phyloP scores from a whole-genome alignment of 2,329 filamentous ascomycete genomes.

The Simplicillium sp. region DNA sequence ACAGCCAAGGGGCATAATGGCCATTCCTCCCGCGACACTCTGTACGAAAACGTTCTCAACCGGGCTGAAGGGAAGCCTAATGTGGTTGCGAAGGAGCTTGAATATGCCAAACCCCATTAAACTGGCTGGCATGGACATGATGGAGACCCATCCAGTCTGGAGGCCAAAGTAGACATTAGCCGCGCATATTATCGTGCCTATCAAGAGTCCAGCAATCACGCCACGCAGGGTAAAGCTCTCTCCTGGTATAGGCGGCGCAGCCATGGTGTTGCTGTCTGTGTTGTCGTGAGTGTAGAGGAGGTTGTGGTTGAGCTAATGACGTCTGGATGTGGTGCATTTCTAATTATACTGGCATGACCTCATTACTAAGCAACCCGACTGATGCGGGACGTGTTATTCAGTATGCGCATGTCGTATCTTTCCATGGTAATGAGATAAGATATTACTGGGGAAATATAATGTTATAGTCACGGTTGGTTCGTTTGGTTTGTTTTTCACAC shows the following conservation, averaged over 20 bases:
- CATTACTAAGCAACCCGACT: too few relatives aligned
- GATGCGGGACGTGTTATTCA: too few relatives aligned
- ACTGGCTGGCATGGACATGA: conserved; percentile 95
- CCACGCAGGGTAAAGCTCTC: conserved; percentile 80
- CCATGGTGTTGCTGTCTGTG: conserved; percentile 9
- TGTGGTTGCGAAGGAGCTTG: conserved; percentile 61
- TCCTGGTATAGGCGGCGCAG: conserved; percentile 18
- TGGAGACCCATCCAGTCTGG: conserved; percentile 65
- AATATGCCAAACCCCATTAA: conserved; percentile 94
- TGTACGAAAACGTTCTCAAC: conserved; percentile 96
- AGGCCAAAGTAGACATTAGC: conserved; percentile 99
- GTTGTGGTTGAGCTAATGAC: too few relatives aligned
- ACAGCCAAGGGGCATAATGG: conserved; percentile 92
- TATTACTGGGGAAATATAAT: too few relatives aligned
- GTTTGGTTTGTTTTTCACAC: too few relatives aligned
- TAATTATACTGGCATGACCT: too few relatives aligned
- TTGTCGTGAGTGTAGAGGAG: background rate
- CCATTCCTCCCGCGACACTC: conserved; percentile 89
- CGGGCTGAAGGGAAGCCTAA: conserved; percentile 77
- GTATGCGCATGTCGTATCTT: too few relatives aligned
- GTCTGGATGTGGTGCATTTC: too few relatives aligned
- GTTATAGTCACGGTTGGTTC: too few relatives aligned
- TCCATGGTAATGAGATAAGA: too few relatives aligned
- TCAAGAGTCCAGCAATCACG: conserved; percentile 66
- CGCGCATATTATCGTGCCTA: conserved; percentile 88